Evolutionary conservation across 768 basidiomycete species (phyloP), one percentile per base, ranked within the genome.

Genomic region (Lyophyllum atratum): DNA sequence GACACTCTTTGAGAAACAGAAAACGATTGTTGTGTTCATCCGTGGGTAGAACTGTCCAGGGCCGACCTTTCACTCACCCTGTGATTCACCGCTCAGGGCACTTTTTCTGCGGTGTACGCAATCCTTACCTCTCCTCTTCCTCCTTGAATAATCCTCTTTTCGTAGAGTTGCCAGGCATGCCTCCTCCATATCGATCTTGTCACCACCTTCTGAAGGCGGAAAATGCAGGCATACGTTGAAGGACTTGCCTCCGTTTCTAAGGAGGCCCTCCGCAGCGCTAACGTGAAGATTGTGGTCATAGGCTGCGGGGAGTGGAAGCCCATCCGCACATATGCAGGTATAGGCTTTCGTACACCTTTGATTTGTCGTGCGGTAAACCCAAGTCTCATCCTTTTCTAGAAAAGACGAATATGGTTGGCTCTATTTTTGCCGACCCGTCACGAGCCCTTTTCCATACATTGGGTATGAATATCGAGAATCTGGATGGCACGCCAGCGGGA

Each of bases 361-460:
- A 33, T 6, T 33, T 33, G 12, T 33, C 34, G 17, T 37, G 34
- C 17, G 6, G 8, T 37, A 7, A 37, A 9, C 33, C n/a, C n/a
- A n/a, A n/a, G n/a, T n/a, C 33, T 24, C 47, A 7, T 24, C 14
- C 56, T 15, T 9, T 37, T 15, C 11, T 15, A 83, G 83, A 82
- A 52, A 72, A 64, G 1, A 82, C 84, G 1, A 70, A 68, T 0
- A 84, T 82, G 61, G 57, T 56, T 9, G 79, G 79, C 0, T 56
- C 67, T 0, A 80, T 92, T 25, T 92, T 85, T 65, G 85, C 89
- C 11, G 86, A 92, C 62, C 86, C 89, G 0, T 74, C 76, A 0
- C 77, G 87, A 4, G 66, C 73, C 24, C 70, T 93, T 0, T 92
- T 86, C 64, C 77, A 72, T 24, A 72, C 74, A 0, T 76, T 92